Evolutionary conservation across 306 rosid species (phyloP).

Genomic region (Prunus campanulata): DNA sequence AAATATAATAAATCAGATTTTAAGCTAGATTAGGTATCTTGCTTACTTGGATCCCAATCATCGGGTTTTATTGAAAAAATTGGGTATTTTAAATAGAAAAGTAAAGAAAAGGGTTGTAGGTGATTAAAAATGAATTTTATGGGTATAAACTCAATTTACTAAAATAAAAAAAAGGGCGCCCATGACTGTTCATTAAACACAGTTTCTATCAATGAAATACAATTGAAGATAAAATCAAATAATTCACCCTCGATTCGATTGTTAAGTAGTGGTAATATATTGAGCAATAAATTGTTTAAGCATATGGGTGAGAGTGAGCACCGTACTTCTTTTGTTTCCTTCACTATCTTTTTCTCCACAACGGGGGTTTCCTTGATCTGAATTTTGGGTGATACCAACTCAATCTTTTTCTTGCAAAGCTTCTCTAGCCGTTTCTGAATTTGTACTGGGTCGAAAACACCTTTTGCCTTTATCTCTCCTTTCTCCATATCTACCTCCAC

Average conservation of each 20-base stretch:
- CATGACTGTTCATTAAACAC: neutral
- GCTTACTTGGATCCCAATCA: too few species aligned
- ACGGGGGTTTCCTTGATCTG: slow-evolving; percentile 36
- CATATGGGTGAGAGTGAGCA: neutral
- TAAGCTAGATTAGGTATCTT: too few species aligned
- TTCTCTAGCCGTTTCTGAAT: slow-evolving; percentile 55
- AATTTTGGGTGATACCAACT: slow-evolving; percentile 71
- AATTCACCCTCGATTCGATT: neutral
- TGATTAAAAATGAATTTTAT: too few species aligned
- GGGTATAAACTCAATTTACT: too few species aligned
- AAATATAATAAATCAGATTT: too few species aligned
- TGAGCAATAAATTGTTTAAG: neutral
- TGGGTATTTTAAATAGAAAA: neutral
- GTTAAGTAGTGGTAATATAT: neutral
- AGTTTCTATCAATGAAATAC: neutral
- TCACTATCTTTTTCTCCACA: slow-evolving; percentile 28
- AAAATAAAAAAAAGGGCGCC: too few species aligned
- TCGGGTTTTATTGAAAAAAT: too few species aligned
- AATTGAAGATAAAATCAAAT: neutral
- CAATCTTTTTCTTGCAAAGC: slow-evolving; percentile 56
- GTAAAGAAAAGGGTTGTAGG: too few species aligned
- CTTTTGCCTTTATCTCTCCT: slow-evolving; percentile 67
- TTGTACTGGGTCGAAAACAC: slow-evolving; percentile 58
- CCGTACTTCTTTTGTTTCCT: slow-evolving; percentile 52
- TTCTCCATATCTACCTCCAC: slow-evolving; percentile 65